These are phyloP conservation scores for Lasiosphaeria miniovina DNA, from an alignment of 495 filamentous ascomycete genomes.

Conservation along the genomic window DNA sequence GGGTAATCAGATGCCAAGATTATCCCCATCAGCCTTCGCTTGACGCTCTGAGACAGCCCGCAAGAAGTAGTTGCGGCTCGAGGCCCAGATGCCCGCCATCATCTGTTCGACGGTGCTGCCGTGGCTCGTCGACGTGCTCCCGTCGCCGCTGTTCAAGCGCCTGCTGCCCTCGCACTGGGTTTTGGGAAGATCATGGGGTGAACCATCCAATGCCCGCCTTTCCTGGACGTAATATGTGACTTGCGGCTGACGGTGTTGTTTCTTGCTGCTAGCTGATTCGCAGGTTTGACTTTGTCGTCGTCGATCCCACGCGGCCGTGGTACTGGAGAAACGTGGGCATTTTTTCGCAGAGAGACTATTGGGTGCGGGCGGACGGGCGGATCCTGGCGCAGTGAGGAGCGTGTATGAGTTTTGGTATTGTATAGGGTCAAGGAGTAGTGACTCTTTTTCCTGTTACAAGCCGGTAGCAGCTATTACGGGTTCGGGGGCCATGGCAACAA, in stretches of 20 bases:
- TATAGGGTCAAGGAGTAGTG: too few relatives aligned
- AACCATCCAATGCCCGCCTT: neutral
- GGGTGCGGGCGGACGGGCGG: slow-evolving; percentile 11
- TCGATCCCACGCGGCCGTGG: slow-evolving; percentile 34
- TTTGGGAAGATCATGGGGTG: slow-evolving; percentile 52
- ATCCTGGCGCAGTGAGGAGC: too few relatives aligned
- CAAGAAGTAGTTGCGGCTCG: slow-evolving; percentile 5
- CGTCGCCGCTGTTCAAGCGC: slow-evolving; percentile 52
- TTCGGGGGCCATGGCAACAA: too few relatives aligned
- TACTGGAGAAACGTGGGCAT: slow-evolving; percentile 8
- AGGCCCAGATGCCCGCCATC: slow-evolving; percentile 47
- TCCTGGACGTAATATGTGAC: too few relatives aligned
- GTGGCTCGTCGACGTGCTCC: slow-evolving; percentile 53
- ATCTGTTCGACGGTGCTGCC: slow-evolving; percentile 53
- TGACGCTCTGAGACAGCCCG: neutral
- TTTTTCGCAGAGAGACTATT: slow-evolving; percentile 11
- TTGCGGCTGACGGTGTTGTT: neutral
- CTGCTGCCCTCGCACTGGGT: slow-evolving; percentile 53
- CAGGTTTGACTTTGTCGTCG: slow-evolving; percentile 45
- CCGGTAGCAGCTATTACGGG: too few relatives aligned
- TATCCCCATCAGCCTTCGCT: neutral
- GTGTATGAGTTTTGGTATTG: too few relatives aligned
- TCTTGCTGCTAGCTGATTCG: slow-evolving; percentile 39
- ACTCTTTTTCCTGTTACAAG: too few relatives aligned
- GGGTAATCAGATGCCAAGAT: too few relatives aligned